Conservation (phyloP, 2,329 filamentous ascomycete species). For the Epichloe scottii region DNA sequence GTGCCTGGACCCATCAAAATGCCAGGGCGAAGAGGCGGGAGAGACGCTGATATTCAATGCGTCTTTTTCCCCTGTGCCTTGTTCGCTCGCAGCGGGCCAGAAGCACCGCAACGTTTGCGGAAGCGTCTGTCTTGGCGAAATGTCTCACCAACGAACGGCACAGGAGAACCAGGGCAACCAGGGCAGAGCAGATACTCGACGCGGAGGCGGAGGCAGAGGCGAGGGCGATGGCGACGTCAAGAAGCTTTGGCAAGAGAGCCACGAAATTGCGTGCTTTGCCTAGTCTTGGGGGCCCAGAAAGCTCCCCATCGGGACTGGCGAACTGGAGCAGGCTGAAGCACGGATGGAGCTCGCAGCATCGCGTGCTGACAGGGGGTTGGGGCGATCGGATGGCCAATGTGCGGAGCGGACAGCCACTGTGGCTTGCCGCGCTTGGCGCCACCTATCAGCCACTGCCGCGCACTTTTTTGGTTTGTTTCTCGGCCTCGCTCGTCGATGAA, state of each 20-base stretch:
- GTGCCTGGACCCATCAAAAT: too few relatives aligned
- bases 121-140: neutral
- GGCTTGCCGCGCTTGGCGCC: neutral
- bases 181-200: neutral
- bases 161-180: neutral
- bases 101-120: too few relatives aligned
- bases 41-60: neutral
- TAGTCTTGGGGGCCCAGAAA: constrained; percentile 13
- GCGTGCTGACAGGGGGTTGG: constrained; percentile 6
- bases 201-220: neutral
- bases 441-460: neutral
- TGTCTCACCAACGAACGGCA: neutral
- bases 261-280: constrained; percentile 22
- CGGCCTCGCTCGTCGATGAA: neutral
- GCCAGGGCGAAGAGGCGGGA: too few relatives aligned
- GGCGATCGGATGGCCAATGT: neutral
- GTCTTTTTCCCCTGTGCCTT: neutral
- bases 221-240: neutral
- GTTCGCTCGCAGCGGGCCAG: neutral
- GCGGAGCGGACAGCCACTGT: neutral
- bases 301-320: neutral
- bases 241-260: constrained; percentile 12
- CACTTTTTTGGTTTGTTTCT: neutral
- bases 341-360: constrained; percentile 2
- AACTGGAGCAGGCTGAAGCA: neutral